phyloP scores from a whole-genome alignment of 2,329 filamentous ascomycete genomes.

The Beauveria brongniartii region DNA sequence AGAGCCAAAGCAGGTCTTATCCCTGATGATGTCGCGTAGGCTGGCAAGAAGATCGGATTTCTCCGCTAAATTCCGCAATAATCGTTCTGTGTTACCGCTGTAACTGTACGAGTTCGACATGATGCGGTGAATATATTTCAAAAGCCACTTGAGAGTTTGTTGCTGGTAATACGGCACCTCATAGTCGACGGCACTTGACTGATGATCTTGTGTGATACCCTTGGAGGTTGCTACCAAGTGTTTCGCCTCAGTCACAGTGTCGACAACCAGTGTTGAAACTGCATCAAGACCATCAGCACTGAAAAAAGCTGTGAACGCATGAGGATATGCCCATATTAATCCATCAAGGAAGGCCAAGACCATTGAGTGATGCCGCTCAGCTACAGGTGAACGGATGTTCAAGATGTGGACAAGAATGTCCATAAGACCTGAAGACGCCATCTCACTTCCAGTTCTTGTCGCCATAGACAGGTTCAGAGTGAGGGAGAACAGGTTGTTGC shows the following conservation, averaged over 20 bases:
- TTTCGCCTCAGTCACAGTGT: conserved; percentile 65
- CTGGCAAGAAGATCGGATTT: conserved; percentile 76
- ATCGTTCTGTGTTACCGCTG: conserved; percentile 76
- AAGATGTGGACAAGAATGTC: conserved; percentile 86
- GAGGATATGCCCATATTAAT: conserved; percentile 76
- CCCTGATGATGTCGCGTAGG: conserved; percentile 72
- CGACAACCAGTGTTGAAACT: conserved; percentile 79
- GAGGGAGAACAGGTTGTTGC: conserved; percentile 80
- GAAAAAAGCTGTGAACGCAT: conserved; percentile 77
- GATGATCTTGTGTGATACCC: conserved; percentile 60
- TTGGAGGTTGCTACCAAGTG: conserved; percentile 57
- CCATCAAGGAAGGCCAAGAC: conserved; percentile 83
- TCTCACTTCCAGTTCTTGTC: conserved; percentile 67
- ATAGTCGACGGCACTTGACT: conserved; percentile 84
- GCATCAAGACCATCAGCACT: conserved; percentile 76
- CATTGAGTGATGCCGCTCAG: conserved; percentile 75
- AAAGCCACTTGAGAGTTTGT: conserved; percentile 83
- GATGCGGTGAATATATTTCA: conserved; percentile 95
- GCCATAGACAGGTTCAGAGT: conserved; percentile 72
- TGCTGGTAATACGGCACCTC: conserved; percentile 89
- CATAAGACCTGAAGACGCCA: conserved; percentile 83
- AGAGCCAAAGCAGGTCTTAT: conserved; percentile 74
- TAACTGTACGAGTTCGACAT: conserved; percentile 67
- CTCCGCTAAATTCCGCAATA: conserved; percentile 89
- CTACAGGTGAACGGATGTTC: conserved; percentile 70